Evolutionary conservation across 352 stramenopile species (phyloP).

Genomic region (Phytophthora hibernalis): DNA sequence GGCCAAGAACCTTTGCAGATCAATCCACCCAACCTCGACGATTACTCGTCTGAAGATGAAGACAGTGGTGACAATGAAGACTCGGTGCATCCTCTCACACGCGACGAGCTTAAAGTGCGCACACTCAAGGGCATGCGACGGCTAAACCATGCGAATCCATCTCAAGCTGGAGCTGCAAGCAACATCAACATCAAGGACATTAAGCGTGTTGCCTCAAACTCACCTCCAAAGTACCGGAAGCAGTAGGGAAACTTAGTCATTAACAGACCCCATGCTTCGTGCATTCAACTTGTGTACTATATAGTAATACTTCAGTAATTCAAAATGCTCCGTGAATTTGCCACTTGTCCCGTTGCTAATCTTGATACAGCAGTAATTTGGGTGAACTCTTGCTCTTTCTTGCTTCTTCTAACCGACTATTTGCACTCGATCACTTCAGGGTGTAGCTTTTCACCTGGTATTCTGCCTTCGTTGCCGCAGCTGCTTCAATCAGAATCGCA

Average conservation of each 20-base stretch:
- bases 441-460: not conserved
- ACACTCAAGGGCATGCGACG: slow-evolving; percentile 87
- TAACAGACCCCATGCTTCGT: not conserved
- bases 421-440: slow-evolving; percentile 1
- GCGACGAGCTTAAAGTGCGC: slow-evolving; percentile 92
- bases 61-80: slow-evolving; percentile 91
- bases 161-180: slow-evolving; percentile 11
- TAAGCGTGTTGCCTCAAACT: slow-evolving; percentile 24
- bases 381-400: slow-evolving; percentile 2
- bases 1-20: slow-evolving; percentile 92
- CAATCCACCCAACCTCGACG: slow-evolving; percentile 93
- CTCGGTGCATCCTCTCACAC: slow-evolving; percentile 88
- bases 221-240: slow-evolving; percentile 32
- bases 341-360: not conserved
- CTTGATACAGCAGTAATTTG: not conserved
- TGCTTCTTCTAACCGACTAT: not conserved
- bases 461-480: not conserved
- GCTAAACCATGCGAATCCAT: slow-evolving; percentile 54
- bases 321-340: slow-evolving; percentile 6
- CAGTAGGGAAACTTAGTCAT: slow-evolving; percentile 3
- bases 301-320: slow-evolving; percentile 25
- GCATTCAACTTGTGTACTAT: slow-evolving; percentile 15
- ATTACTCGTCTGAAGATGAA: slow-evolving; percentile 94
- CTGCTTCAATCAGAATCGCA: slow-evolving; percentile 55
- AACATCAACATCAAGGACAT: slow-evolving; percentile 29